These are phyloP conservation scores for Rhizopus sp. DNA, from an alignment of 371 early-diverging fungal genomes.

Conservation along the genomic window DNA sequence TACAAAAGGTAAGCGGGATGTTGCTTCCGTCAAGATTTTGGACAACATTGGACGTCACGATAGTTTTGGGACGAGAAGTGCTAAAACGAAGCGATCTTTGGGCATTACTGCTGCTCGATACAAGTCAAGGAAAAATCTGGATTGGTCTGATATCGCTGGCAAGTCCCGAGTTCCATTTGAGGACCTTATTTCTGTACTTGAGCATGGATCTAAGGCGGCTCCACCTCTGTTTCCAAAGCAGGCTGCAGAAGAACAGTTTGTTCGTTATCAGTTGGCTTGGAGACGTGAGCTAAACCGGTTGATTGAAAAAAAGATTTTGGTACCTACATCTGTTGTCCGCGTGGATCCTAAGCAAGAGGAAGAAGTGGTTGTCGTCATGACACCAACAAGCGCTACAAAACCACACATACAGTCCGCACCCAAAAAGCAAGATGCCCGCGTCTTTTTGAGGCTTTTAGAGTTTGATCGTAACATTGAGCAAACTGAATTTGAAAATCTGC, in stretches of 20 bases:
- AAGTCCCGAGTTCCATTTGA: slow-evolving; percentile 61
- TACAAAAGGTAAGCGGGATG: slow-evolving; percentile 1
- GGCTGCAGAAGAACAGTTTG: slow-evolving; percentile 82
- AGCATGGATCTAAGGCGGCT: slow-evolving; percentile 61
- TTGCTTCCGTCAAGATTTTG: neutral
- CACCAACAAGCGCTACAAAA: slow-evolving; percentile 57
- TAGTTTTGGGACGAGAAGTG: slow-evolving; percentile 18
- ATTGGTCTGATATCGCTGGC: slow-evolving; percentile 49
- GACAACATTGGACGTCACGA: slow-evolving; percentile 12
- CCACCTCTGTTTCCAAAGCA: slow-evolving; percentile 77
- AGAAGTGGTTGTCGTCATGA: slow-evolving; percentile 80
- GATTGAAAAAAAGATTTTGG: slow-evolving; percentile 73
- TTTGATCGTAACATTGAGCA: slow-evolving; percentile 66
- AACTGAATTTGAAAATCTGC: slow-evolving; percentile 72
- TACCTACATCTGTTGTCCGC: slow-evolving; percentile 61
- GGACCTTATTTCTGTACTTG: slow-evolving; percentile 61
- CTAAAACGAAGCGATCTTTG: slow-evolving; percentile 39
- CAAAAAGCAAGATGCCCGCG: slow-evolving; percentile 78
- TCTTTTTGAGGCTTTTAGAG: slow-evolving; percentile 76
- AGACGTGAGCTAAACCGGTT: slow-evolving; percentile 74
- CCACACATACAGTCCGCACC: slow-evolving; percentile 74
- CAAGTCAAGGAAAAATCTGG: slow-evolving; percentile 43
- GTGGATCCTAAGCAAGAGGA: slow-evolving; percentile 73
- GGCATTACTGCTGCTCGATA: slow-evolving; percentile 49
- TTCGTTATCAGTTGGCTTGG: slow-evolving; percentile 74